Evolutionary conservation across 2,329 filamentous ascomycete genomes (phyloP).

Genomic region (Penicillium sp.): DNA sequence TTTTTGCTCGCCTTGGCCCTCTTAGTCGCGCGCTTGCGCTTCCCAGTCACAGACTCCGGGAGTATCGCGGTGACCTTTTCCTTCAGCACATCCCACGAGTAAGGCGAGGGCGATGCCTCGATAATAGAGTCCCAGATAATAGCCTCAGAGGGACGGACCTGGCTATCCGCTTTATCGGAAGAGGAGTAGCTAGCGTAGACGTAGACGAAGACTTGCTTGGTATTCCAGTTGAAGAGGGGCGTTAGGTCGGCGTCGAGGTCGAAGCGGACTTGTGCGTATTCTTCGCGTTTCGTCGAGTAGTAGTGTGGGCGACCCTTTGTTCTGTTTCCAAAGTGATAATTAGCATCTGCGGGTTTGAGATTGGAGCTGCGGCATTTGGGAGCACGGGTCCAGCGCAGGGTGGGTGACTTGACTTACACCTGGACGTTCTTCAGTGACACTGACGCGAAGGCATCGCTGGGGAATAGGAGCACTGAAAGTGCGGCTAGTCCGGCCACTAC

Average conservation of each 20-base stretch:
- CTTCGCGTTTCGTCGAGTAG: conserved; percentile 86
- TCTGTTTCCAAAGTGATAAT: conserved; percentile 42
- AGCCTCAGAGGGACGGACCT: conserved; percentile 51
- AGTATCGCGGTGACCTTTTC: conserved; percentile 28
- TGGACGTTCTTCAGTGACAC: conserved; percentile 61
- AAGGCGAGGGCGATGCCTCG: conserved; percentile 54
- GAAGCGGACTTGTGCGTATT: conserved; percentile 93
- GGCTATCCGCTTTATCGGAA: conserved; percentile 23
- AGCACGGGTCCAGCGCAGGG: too few relatives aligned
- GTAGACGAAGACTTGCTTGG: conserved; percentile 96
- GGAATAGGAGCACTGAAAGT: conserved; percentile 64
- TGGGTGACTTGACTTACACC: too few relatives aligned
- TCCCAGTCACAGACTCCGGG: conserved; percentile 18
- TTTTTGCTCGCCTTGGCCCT: conserved; percentile 16
- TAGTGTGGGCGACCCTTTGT: conserved; percentile 92
- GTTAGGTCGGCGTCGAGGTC: conserved; percentile 87
- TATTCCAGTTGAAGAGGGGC: conserved; percentile 98
- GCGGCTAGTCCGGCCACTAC: conserved; percentile 75
- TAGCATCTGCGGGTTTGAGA: not conserved
- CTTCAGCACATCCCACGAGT: conserved; percentile 38
- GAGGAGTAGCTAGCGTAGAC: conserved; percentile 70
- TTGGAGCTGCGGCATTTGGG: too few relatives aligned
- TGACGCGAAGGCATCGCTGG: conserved; percentile 54
- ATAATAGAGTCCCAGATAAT: conserved; percentile 98
- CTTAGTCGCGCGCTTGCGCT: conserved; percentile 25